A percentile compares a stretch with the other conserved stretches of the same genome.
These are phyloP conservation scores for Fusarium oxysporum DNA, from an alignment of 2,329 filamentous ascomycete species.

Conservation along the genomic window DNA sequence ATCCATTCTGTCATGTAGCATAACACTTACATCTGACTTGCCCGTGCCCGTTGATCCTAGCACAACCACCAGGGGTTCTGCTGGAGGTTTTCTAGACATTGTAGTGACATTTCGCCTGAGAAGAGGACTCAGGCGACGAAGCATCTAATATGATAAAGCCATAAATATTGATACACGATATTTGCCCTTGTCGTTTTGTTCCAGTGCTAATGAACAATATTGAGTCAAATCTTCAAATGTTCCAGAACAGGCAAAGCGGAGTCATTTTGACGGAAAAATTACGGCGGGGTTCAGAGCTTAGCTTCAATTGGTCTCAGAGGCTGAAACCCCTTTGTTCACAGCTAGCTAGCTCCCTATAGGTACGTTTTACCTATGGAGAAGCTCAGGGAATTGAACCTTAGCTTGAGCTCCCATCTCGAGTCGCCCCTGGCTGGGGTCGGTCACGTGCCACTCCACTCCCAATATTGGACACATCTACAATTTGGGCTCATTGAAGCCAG, in stretches of 20 bases:
- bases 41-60: slow-evolving; percentile 93
- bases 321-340: slow-evolving; percentile 35
- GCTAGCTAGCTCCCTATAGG: slow-evolving; percentile 1
- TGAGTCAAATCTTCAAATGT: slow-evolving; percentile 22
- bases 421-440: slow-evolving; percentile 30
- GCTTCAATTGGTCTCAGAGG: slow-evolving; percentile 26
- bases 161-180: background rate
- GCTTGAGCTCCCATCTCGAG: slow-evolving; percentile 2
- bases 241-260: slow-evolving; percentile 31
- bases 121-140: slow-evolving; percentile 39
- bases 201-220: background rate
- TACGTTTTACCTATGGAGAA: slow-evolving; percentile 20
- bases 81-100: slow-evolving; percentile 57
- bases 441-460: slow-evolving; percentile 52
- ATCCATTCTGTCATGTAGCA: background rate
- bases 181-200: background rate
- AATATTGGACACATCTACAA: slow-evolving; percentile 60
- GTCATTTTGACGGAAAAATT: slow-evolving; percentile 36
- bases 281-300: slow-evolving; percentile 16
- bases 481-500: slow-evolving; percentile 58
- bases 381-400: slow-evolving; percentile 27
- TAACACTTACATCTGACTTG: slow-evolving; percentile 80
- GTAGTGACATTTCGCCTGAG: slow-evolving; percentile 51
- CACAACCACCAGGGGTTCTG: slow-evolving; percentile 78
- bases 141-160: slow-evolving; percentile 40